Evolutionary conservation across 352 stramenopile genomes (phyloP).

Genomic region (Pythium rhizo-oryzae): DNA sequence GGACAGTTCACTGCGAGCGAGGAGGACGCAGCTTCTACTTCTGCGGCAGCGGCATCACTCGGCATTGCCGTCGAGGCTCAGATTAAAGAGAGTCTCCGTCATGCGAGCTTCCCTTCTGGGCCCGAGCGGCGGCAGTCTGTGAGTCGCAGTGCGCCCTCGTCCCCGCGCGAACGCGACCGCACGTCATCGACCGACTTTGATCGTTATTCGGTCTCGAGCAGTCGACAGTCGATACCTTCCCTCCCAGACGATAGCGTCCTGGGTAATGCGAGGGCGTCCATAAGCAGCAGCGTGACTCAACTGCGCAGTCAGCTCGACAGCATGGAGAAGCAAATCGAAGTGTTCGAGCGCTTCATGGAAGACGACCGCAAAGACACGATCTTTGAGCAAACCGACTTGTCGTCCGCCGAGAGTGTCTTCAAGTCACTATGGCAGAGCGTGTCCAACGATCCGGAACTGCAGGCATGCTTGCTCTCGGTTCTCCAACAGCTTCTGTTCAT

Average conservation of each 20-base stretch:
- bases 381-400: conserved; percentile 79
- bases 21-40: conserved; percentile 9
- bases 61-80: conserved; percentile 16
- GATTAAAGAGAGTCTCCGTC: conserved; percentile 17
- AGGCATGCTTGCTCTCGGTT: conserved; percentile 77
- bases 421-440: conserved; percentile 58
- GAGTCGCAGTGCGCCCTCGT: conserved; percentile 25
- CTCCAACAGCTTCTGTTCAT: conserved; percentile 88
- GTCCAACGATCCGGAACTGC: conserved; percentile 59
- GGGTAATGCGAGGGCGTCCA: conserved; percentile 44
- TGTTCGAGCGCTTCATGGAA: conserved; percentile 89
- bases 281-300: conserved; percentile 73
- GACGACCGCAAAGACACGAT: conserved; percentile 88
- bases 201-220: conserved; percentile 22
- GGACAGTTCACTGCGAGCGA: background rate
- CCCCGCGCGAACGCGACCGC: conserved; percentile 17
- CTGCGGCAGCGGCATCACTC: conserved; percentile 15
- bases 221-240: conserved; percentile 23
- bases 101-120: conserved; percentile 1
- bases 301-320: conserved; percentile 85
- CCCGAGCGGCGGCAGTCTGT: conserved; percentile 11
- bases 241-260: conserved; percentile 23
- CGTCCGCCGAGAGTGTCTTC: conserved; percentile 73
- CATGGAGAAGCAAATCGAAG: conserved; percentile 89
- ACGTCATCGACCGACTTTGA: conserved; percentile 25